These are phyloP conservation scores for Podospora tetraspora DNA, from an alignment of 495 filamentous ascomycete species.

Conservation along the genomic window DNA sequence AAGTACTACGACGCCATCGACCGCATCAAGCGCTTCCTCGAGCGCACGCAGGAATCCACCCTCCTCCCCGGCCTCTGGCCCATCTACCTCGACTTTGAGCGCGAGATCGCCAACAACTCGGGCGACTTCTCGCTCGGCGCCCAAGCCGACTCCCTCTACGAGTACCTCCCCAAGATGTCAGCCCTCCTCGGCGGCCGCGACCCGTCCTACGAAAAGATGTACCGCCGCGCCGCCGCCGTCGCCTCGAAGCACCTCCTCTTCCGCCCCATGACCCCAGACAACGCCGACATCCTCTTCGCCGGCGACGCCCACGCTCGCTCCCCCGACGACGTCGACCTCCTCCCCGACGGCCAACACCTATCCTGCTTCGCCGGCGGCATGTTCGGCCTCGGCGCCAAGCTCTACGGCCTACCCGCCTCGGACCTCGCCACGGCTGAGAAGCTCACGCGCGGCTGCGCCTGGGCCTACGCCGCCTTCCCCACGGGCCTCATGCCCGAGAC, in stretches of 20 bases:
- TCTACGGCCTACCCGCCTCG: constrained; percentile 55
- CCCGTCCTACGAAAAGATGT: constrained; percentile 34
- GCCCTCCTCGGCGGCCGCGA: constrained; percentile 33
- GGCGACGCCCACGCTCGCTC: constrained; percentile 31
- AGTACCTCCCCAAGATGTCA: constrained; percentile 73
- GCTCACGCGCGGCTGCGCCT: constrained; percentile 80
- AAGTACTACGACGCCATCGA: constrained; percentile 83
- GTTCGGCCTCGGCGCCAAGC: constrained; percentile 74
- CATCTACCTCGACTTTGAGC: constrained; percentile 30
- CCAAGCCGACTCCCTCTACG: constrained; percentile 78
- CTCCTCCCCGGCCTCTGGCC: constrained; percentile 60
- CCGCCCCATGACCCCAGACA: constrained; percentile 51
- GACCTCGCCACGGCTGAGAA: constrained; percentile 70
- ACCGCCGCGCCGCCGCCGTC: constrained; percentile 52
- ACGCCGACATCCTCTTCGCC: constrained; percentile 61
- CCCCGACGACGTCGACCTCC: constrained; percentile 18
- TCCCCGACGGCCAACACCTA: constrained; percentile 40
- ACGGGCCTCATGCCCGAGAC: constrained; percentile 85
- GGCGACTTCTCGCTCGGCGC: constrained; percentile 65
- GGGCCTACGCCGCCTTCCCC: constrained; percentile 72
- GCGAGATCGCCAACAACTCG: constrained; percentile 24
- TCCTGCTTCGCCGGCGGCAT: constrained; percentile 83
- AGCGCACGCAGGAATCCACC: constrained; percentile 59
- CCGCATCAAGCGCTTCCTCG: constrained; percentile 69
- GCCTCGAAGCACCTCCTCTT: constrained; percentile 63